Percentiles rank a stretch among this genome's conserved stretches.
Conservation (phyloP, 441 rosid species). For the Biscutella laevigata region DNA sequence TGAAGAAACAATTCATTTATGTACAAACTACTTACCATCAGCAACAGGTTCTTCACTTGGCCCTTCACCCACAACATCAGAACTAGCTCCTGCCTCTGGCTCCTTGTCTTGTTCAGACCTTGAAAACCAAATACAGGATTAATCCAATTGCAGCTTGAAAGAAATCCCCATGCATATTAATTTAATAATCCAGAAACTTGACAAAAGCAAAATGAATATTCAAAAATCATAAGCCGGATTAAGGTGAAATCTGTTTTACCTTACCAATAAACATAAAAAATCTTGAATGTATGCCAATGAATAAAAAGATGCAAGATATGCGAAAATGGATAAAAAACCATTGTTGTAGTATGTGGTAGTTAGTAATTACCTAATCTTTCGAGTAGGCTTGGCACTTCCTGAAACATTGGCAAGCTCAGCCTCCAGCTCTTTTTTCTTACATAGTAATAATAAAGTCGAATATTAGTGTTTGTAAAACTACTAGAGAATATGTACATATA, state of each 20-base stretch:
- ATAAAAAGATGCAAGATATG: not conserved
- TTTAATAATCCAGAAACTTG: conserved; percentile 9
- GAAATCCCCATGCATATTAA: not conserved
- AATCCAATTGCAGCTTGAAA: no score
- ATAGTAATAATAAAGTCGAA: conserved; percentile 3
- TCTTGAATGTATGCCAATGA: not conserved
- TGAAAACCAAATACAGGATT: conserved; percentile 19
- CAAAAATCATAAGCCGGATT: conserved; percentile 7
- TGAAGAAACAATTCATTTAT: conserved; percentile 5
- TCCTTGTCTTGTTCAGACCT: conserved; percentile 99
- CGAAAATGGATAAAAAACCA: not conserved
- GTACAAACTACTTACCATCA: conserved; percentile 45
- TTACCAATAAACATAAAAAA: not conserved
- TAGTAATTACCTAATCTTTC: conserved; percentile 89
- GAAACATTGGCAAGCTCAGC: conserved; percentile 93
- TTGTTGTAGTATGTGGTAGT: not conserved
- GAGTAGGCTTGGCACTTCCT: conserved; percentile 72
- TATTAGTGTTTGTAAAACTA: conserved; percentile 14
- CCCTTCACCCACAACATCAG: conserved; percentile 58
- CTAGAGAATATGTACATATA: not conserved
- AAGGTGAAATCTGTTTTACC: conserved; percentile 4
- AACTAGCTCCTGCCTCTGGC: conserved; percentile 66
- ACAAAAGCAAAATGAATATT: conserved; percentile 9
- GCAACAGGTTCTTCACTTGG: conserved; percentile 56
- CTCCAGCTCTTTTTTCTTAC: conserved; percentile 98